Percentiles rank a stretch among this genome's conserved stretches.
phyloP scores from a whole-genome alignment of 495 filamentous ascomycete species.

The Margaritispora aquatica region DNA sequence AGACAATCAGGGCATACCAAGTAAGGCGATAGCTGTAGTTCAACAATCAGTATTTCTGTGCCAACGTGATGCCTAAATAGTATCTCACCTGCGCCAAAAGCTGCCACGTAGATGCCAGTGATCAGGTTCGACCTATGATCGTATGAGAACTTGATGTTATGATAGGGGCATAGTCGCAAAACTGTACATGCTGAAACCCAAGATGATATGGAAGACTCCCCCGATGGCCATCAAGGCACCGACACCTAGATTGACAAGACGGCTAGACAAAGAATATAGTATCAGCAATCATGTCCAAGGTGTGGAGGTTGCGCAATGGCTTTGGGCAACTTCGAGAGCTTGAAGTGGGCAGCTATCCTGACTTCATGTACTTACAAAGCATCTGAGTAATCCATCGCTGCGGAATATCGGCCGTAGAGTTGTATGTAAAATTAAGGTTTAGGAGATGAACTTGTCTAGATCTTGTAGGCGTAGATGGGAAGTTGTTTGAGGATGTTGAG shows the following conservation, averaged over 20 bases:
- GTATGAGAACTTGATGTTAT: neutral
- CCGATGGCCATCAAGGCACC: slow-evolving; percentile 85
- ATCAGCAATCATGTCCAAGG: slow-evolving; percentile 22
- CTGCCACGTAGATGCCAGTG: slow-evolving; percentile 74
- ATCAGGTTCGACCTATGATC: slow-evolving; percentile 56
- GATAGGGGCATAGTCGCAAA: slow-evolving; percentile 32
- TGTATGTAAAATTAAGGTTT: neutral
- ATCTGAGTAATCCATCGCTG: slow-evolving; percentile 38
- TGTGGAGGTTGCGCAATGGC: slow-evolving; percentile 3
- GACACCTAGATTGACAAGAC: slow-evolving; percentile 87
- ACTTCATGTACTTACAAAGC: slow-evolving; percentile 36
- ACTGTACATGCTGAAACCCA: slow-evolving; percentile 32
- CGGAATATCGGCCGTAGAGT: neutral
- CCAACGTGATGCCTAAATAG: slow-evolving; percentile 1
- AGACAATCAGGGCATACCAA: slow-evolving; percentile 39
- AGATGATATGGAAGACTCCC: slow-evolving; percentile 84
- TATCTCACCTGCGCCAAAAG: slow-evolving; percentile 80
- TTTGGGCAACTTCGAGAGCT: neutral
- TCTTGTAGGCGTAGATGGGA: neutral
- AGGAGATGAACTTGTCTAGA: neutral
- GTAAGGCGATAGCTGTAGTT: slow-evolving; percentile 45
- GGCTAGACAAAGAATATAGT: slow-evolving; percentile 44
- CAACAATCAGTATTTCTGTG: neutral
- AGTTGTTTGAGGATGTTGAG: neutral
- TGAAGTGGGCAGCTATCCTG: neutral